phyloP scores from a whole-genome alignment of 2,329 filamentous ascomycete genomes.

The Sclerotinia trifoliorum region DNA sequence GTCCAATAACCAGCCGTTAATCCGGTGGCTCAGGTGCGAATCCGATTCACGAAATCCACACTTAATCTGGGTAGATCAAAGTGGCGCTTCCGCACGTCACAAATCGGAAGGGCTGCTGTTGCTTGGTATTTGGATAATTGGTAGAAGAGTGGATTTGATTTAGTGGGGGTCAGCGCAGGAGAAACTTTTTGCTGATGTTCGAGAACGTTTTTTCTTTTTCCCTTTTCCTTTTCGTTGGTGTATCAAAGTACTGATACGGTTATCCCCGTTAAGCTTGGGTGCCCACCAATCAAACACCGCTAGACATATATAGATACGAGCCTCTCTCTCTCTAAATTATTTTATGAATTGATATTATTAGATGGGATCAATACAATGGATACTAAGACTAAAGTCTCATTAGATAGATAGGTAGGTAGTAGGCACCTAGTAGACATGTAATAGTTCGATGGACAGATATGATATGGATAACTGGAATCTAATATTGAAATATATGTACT shows the following conservation, averaged over 20 bases:
- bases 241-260: slow-evolving; percentile 1
- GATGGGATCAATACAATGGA: neutral
- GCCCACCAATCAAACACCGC: neutral
- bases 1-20: slow-evolving; percentile 12
- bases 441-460: neutral
- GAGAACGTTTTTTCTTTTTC: slow-evolving; percentile 2
- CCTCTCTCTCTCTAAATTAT: neutral
- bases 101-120: slow-evolving; percentile 18
- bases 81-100: slow-evolving; percentile 23
- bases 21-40: slow-evolving; percentile 13
- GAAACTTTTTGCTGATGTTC: slow-evolving; percentile 13
- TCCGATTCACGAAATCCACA: slow-evolving; percentile 14
- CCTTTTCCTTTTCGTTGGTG: neutral
- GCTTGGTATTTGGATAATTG: neutral
- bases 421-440: neutral
- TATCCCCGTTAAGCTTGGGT: neutral
- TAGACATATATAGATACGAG: neutral
- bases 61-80: slow-evolving; percentile 19
- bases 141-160: neutral
- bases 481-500: neutral
- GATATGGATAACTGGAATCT: neutral
- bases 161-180: slow-evolving; percentile 3
- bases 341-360: neutral
- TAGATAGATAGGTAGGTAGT: no score
- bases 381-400: no score